A percentile compares a stretch with the other conserved stretches of the same genome.
Evolutionary conservation across 2,329 filamentous ascomycete species (phyloP).

Genomic region (Aspergillus flavus): DNA sequence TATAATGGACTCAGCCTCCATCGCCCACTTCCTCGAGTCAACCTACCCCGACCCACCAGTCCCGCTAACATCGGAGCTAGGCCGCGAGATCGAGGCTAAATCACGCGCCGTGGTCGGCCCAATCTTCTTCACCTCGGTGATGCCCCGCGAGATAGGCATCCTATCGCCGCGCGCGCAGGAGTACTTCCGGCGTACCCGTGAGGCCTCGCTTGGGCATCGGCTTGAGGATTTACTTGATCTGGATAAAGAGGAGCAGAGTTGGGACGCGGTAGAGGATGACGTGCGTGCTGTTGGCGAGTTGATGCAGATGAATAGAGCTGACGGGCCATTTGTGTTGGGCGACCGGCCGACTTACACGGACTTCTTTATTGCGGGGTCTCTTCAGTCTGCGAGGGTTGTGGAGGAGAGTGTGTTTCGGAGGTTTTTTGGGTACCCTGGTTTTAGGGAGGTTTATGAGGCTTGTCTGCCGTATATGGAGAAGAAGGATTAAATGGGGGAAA

Average conservation of each 20-base stretch:
- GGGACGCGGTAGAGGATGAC: no score
- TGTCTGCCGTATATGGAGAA: no score
- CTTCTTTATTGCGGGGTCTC: slow-evolving; percentile 43
- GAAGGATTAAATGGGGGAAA: no score
- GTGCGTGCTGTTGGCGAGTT: no score
- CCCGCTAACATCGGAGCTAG: slow-evolving; percentile 39
- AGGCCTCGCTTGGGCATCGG: slow-evolving; percentile 35
- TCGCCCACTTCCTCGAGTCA: slow-evolving; percentile 45
- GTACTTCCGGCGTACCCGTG: slow-evolving; percentile 45
- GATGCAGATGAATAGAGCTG: no score
- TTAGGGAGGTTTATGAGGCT: no score
- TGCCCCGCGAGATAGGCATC: slow-evolving; percentile 26
- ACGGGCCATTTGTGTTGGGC: no score
- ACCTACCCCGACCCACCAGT: slow-evolving; percentile 43
- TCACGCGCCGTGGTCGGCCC: slow-evolving; percentile 32
- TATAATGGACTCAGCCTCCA: slow-evolving; percentile 45
- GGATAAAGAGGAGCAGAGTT: no score
- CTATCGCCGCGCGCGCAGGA: slow-evolving; percentile 40
- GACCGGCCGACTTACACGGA: slow-evolving; percentile 39
- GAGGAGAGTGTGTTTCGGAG: slow-evolving; percentile 35
- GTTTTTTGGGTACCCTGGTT: slow-evolving; percentile 3
- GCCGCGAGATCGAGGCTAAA: slow-evolving; percentile 35
- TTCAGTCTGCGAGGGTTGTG: slow-evolving; percentile 38
- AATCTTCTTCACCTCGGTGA: slow-evolving; percentile 27
- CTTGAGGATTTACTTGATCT: slow-evolving; percentile 33